Conservation (phyloP, 805 yeast species). For the Sungouiella thailandica region DNA sequence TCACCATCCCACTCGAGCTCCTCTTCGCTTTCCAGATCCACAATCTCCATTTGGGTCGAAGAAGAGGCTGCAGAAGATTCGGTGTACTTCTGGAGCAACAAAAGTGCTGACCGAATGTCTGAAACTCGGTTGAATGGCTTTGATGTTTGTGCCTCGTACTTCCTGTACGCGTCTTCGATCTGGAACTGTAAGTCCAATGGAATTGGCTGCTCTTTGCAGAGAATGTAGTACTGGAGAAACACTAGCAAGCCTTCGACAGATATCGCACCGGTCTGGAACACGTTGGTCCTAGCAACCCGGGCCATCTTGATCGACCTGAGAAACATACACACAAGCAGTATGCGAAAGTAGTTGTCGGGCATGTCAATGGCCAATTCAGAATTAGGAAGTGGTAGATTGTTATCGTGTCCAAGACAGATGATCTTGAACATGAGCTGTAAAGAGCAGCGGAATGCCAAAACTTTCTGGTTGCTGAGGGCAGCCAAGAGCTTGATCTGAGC, state of each 20-base stretch:
- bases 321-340: slow-evolving; percentile 44
- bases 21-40: slow-evolving; percentile 1
- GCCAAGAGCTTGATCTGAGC: slow-evolving; percentile 58
- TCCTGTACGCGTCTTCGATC: slow-evolving; percentile 40
- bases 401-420: slow-evolving; percentile 60
- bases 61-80: background rate
- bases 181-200: slow-evolving; percentile 60
- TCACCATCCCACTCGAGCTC: slow-evolving; percentile 8
- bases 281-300: slow-evolving; percentile 2
- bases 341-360: slow-evolving; percentile 66
- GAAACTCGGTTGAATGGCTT: slow-evolving; percentile 30
- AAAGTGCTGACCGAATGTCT: slow-evolving; percentile 17
- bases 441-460: slow-evolving; percentile 44
- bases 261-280: slow-evolving; percentile 9
- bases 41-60: background rate
- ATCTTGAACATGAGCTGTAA: slow-evolving; percentile 52
- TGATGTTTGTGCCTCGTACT: slow-evolving; percentile 17
- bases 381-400: slow-evolving; percentile 52
- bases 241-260: slow-evolving; percentile 36
- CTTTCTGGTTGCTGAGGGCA: slow-evolving; percentile 46
- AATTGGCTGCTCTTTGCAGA: slow-evolving; percentile 55
- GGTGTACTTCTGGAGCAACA: slow-evolving; percentile 7
- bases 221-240: slow-evolving; percentile 68
- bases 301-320: slow-evolving; percentile 16
- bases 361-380: slow-evolving; percentile 47